A percentile compares a stretch with the other conserved stretches of the same genome.
phyloP scores from a whole-genome alignment of 2,329 filamentous ascomycete species.

The Fonsecaea multimorphosa region DNA sequence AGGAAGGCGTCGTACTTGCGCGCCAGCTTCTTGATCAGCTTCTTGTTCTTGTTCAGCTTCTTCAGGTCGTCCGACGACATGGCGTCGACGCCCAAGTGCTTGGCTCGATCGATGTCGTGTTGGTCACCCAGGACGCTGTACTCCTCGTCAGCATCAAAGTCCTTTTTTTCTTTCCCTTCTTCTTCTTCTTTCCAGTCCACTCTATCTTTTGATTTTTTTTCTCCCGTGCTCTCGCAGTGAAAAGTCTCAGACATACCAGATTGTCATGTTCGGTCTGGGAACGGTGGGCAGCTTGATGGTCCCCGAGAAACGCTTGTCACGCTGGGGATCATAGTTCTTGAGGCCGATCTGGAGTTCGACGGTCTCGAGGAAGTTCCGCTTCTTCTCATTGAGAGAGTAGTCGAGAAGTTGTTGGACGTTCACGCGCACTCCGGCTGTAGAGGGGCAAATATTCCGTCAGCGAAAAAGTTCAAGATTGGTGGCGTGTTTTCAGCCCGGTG shows the following conservation, averaged over 20 bases:
- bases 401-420: slow-evolving; percentile 93
- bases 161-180: not conserved
- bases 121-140: slow-evolving; percentile 81
- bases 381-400: slow-evolving; percentile 95
- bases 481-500: not conserved
- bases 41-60: slow-evolving; percentile 99
- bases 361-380: slow-evolving; percentile 96
- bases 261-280: slow-evolving; percentile 87
- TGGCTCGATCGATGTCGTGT: slow-evolving; percentile 99
- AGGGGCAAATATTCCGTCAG: slow-evolving; percentile 32
- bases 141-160: slow-evolving; percentile 19
- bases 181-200: slow-evolving; percentile 14
- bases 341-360: slow-evolving; percentile 84
- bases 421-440: slow-evolving; percentile 84
- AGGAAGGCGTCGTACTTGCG: slow-evolving; percentile 99
- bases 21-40: slow-evolving; percentile 99
- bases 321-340: slow-evolving; percentile 99
- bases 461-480: slow-evolving; percentile 1
- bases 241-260: slow-evolving; percentile 64
- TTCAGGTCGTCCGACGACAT: slow-evolving; percentile 99
- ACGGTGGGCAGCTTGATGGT: slow-evolving; percentile 79
- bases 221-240: not conserved
- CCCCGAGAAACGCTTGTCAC: slow-evolving; percentile 99
- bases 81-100: slow-evolving; percentile 97
- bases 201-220: slow-evolving; percentile 3